Base-by-base conservation (phyloP, 768 basidiomycete species). In the Hortiboletus flavorubellus region DNA sequence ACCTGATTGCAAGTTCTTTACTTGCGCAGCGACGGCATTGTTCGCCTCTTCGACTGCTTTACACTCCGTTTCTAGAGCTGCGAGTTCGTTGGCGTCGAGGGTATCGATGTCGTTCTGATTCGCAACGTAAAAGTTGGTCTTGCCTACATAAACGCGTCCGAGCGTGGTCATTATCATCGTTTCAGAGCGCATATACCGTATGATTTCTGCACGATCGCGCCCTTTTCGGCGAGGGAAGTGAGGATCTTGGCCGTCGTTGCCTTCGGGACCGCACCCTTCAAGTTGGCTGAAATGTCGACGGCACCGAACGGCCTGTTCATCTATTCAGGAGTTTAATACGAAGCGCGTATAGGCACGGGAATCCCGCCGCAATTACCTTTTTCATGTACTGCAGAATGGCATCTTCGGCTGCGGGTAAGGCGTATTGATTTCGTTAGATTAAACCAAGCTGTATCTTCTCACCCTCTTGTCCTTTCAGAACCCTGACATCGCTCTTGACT, bases 231-330 rank as follows among this genome's bases (percentile, higher is more conserved):
- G 16, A 96, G 79, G 1, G 84, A 73, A 3, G 81, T 73, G 14
- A 96, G 78, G 44, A 95, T 88, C 74, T 96, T 97, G 66, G 93
- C 91, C 0, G 86, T 85, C 3, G 85, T 78, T 2, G 91, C 73
- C 68, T 97, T 97, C 8, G 91, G 85, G 5, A 96, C 86, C 10
- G 87, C 86, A 48, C 91, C 91, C 71, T 95, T 95, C 31, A 97
- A 74, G 72, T 97, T 97, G 10, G 93, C 91, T 15, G 89, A 81
- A 6, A 96, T 86, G 68, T 97, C 93, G 35, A 94, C 93, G 56
- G 91, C 92, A 8, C 93, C 93, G 64, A 87, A 95, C 7, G 93
- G 93, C n/a, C 93, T 81, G 71, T 96, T 96, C 83, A 93, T 91
- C 91, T 93, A 64, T 35, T 35, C 43, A 37, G 21, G 40, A 45